A percentile compares a stretch with the other conserved stretches of the same genome.
These are phyloP conservation scores for Rhypophila decipiens DNA, from an alignment of 495 filamentous ascomycete species.

Conservation along the genomic window DNA sequence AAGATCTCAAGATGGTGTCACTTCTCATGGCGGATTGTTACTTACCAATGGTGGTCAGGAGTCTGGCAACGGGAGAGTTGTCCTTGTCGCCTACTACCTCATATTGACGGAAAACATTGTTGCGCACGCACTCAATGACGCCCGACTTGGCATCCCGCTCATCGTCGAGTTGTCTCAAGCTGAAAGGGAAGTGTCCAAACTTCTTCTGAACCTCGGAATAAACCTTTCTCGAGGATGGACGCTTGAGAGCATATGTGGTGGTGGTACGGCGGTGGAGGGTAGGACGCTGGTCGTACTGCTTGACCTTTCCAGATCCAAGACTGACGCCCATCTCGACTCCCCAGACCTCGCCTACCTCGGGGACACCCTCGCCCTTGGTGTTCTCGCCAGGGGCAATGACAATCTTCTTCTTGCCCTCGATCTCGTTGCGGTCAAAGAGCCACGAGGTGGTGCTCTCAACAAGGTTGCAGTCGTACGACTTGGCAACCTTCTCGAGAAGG, in stretches of 20 bases:
- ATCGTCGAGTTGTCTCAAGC: slow-evolving; percentile 91
- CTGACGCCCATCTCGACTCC: slow-evolving; percentile 93
- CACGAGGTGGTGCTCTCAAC: slow-evolving; percentile 97
- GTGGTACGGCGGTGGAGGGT: slow-evolving; percentile 90
- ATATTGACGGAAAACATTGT: slow-evolving; percentile 86
- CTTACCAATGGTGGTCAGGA: slow-evolving; percentile 89
- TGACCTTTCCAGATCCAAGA: slow-evolving; percentile 87
- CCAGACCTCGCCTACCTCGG: slow-evolving; percentile 94
- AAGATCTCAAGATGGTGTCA: background rate
- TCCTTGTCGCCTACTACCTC: slow-evolving; percentile 94
- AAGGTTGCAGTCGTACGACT: slow-evolving; percentile 83
- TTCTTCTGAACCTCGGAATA: slow-evolving; percentile 91
- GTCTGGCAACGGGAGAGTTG: slow-evolving; percentile 68
- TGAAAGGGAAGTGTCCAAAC: slow-evolving; percentile 97
- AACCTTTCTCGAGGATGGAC: slow-evolving; percentile 81
- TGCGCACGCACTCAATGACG: slow-evolving; percentile 88
- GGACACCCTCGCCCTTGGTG: slow-evolving; percentile 82
- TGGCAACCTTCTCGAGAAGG: slow-evolving; percentile 84
- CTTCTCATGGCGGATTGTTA: background rate
- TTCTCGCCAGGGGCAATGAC: slow-evolving; percentile 80
- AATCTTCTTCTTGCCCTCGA: slow-evolving; percentile 97
- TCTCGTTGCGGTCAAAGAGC: slow-evolving; percentile 93
- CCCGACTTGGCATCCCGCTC: slow-evolving; percentile 95
- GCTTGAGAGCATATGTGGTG: slow-evolving; percentile 85
- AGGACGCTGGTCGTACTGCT: slow-evolving; percentile 75